A percentile compares a stretch with the other conserved stretches of the same genome.
Evolutionary conservation across 148 eudicot species (phyloP).

Genomic region (Amaranthus hypochondriacus): DNA sequence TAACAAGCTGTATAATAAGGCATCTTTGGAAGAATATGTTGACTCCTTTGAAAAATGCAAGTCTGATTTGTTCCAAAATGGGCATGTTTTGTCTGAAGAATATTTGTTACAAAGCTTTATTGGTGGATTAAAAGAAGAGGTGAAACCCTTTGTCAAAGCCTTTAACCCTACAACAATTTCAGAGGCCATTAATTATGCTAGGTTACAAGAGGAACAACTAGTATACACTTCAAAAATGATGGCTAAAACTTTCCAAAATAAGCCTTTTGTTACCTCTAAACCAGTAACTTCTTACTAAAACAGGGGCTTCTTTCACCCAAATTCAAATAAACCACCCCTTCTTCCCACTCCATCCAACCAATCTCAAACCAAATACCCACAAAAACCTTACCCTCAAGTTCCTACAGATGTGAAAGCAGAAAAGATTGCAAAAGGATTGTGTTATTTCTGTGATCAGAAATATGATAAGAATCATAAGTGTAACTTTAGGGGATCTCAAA

Average conservation of each 20-base stretch:
- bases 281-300: background rate
- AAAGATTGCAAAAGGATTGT: background rate
- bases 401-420: background rate
- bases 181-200: background rate
- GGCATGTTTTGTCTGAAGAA: background rate
- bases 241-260: background rate
- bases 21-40: no score
- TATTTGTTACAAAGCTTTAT: background rate
- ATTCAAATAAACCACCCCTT: background rate
- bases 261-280: background rate
- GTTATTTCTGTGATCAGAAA: background rate
- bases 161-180: background rate
- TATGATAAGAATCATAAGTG: background rate
- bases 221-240: background rate
- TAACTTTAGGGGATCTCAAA: background rate
- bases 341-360: background rate
- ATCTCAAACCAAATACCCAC: background rate
- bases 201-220: background rate
- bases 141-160: background rate
- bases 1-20: no score
- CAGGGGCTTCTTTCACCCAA: no score
- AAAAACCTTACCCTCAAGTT: no score
- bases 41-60: no score
- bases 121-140: background rate
- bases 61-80: no score